Base-by-base conservation (phyloP, 2,329 filamentous ascomycete species). In the Venturia carpophila region DNA sequence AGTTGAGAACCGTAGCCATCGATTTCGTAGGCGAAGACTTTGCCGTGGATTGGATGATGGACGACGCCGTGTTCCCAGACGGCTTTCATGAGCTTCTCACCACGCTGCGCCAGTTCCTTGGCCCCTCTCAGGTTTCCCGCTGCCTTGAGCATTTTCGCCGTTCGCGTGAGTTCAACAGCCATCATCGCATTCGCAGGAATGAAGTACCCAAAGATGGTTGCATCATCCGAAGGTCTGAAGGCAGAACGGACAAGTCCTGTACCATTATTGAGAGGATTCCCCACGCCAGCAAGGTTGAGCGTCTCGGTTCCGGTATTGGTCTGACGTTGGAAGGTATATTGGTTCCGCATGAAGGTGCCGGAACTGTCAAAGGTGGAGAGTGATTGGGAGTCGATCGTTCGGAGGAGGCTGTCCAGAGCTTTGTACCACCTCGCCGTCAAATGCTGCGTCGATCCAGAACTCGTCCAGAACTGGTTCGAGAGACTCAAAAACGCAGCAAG, bases 141-240 rank as follows among this genome's bases (percentile, higher is more conserved):
- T n/a, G 34, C 60, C 42, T 67, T 64, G n/a, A 97, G 82, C 24
- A 95, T 80, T 6, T 81, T 79, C 0, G 91, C 86, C 0, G 90
- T 87, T 52, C 90, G 87, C 68, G 87, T 84, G 34, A 99, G 80
- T 75, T 99, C 92, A 0, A 93, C 90, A 2, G 91, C 87, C 83
- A 99, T 96, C 87, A 96, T 93, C 30, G 94, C 94, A 73, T 99
- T 99, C 45, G 91, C 88, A 0, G 94, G 94, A 69, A 99, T 96
- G 74, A 96, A 91, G 79, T 91, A 99, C 56, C 92, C 92, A 3
- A 99, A 81, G 45, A 94, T 97, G 0, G 92, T 95, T 2, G 94
- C 91, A 74, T 99, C 94, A 71, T 99, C 94, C 68, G 91, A 96
- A 5, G 94, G 94, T 1, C 94, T 85, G 78, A 99, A 99, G 0